Evolutionary conservation across 2,329 filamentous ascomycete species (phyloP).

Genomic region (Fusarium redolens): DNA sequence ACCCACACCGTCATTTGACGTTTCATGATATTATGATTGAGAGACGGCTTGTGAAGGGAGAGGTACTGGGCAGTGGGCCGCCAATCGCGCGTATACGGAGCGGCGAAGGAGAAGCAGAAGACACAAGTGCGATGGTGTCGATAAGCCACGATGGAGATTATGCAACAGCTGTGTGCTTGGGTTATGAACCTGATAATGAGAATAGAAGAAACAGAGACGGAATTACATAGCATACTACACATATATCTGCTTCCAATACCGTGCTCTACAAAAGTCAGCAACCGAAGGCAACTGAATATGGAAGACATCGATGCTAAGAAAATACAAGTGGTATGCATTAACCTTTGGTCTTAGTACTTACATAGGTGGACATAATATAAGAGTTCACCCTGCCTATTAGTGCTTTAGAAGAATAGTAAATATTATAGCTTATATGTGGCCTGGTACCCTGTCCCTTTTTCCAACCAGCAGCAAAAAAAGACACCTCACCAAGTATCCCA

Average conservation of each 20-base stretch:
- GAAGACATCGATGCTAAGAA: too few relatives aligned
- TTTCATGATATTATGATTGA: slow-evolving; percentile 71
- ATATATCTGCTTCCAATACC: too few relatives aligned
- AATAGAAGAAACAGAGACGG: background rate
- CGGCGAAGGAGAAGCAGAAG: slow-evolving; percentile 41
- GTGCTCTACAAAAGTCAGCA: too few relatives aligned
- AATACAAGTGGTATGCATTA: too few relatives aligned
- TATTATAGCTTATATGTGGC: background rate
- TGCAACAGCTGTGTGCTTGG: slow-evolving; percentile 76
- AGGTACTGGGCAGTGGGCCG: slow-evolving; percentile 52
- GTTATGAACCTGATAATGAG: slow-evolving; percentile 45
- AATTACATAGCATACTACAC: background rate
- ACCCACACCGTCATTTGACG: slow-evolving; percentile 66
- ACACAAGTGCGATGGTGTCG: slow-evolving; percentile 74
- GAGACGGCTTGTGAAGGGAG: slow-evolving; percentile 38
- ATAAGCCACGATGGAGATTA: slow-evolving; percentile 92
- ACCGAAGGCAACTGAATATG: too few relatives aligned
- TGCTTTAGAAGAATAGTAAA: too few relatives aligned
- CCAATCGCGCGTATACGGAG: slow-evolving; percentile 58
- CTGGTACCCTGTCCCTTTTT: too few relatives aligned
- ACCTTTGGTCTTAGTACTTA: too few relatives aligned
- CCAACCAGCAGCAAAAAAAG: too few relatives aligned
- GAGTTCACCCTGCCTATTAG: too few relatives aligned
- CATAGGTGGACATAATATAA: too few relatives aligned
- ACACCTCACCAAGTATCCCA: too few relatives aligned